Evolutionary conservation across 2,329 filamentous ascomycete genomes (phyloP), one percentile per base, ranked within the genome.

Genomic region (Diaporthe destruens): DNA sequence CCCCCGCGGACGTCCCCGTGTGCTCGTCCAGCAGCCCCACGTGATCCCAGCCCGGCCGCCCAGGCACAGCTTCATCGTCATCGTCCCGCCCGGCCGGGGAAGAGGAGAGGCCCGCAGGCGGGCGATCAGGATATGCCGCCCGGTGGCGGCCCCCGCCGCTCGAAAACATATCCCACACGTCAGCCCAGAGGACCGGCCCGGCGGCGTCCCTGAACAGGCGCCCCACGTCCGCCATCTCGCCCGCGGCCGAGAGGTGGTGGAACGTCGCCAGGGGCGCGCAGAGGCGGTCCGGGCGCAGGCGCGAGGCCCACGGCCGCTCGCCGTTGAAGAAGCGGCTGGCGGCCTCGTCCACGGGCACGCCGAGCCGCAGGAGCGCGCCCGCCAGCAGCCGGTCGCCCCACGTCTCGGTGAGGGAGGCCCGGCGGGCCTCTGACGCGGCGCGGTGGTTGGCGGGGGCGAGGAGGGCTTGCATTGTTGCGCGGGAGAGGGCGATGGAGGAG

Each of bases 331-430:
- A 79, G 67, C 84, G 85, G 73, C 82, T 82, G 79, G 87, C 87
- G 5, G 81, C 79, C 80, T 90, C 88, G 75, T 89, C 85, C 7
- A 90, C 80, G 77, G 88, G 87, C 49, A 90, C 80, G 18, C 86
- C 87, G 6, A 87, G 76, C 77, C 85, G 85, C 79, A 88, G 85
- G 59, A 89, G 79, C 42, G 87, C 86, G 34, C 83, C 86, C 29
- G 87, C 85, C 11, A 90, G 82, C n/a, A 90, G 81, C 65, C 84
- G 83, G 77, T 90, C 88, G 65, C 88, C 88, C 82, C 83, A 89
- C 5, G 82, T 85, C 74, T 88, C 86, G 2, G 84, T 83, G 16
- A 88, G 81, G 3, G 87, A 87, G 71, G 85, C 83, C 29, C 81
- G 72, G 74, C 89, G 85, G 12, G 84, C 84, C 66, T 80, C 78